Base-by-base conservation (phyloP, 176 grass and related monocot genomes). In the Alloteropsis semialata region DNA sequence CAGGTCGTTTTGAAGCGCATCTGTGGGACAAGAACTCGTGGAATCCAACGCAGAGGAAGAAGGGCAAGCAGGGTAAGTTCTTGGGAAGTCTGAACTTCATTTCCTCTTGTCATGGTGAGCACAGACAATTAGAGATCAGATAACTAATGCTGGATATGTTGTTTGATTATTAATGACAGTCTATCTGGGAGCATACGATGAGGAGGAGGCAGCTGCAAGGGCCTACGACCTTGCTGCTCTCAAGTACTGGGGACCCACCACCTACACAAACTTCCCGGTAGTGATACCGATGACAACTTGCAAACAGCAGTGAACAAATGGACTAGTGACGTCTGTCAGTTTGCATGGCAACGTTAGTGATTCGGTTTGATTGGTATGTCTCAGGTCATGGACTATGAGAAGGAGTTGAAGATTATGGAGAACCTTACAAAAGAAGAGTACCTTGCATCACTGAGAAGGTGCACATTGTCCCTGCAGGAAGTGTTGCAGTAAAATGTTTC, bases 21-120 rank as follows among this genome's bases (percentile, higher is more conserved):
- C 70, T 94, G 43, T 94, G 92, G 92, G 92, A 94, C 74, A 89
- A 91, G 67, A 83, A 88, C 55, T 91, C 89, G 2, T 94, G 87
- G 89, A 94, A 94, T 37, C 84, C 89, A 17, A 87, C 89, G 10
- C 92, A 94, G 65, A 87, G 84, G 67, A 94, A 91, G 81, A 94
- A 94, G 48, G 89, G 92, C 63, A 94, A 91, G 33, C 92, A 94
- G 63, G 92, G 92, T 88, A n/a, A 1, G 41, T 78, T 1, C 10
- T 70, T 44, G 30, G 24, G 7, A 49, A 15, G 2, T 29, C 5
- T 71, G 25, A 58, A 42, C 5, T 53, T 49, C 14, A 61, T 4
- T 13, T 17, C 3, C 22, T 22, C 32, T 44, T 28, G 15, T 10
- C 69, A n/a, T 42, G 41, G n/a, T 15, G n/a, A 1, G 5, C 12